Percentiles rank a stretch among this genome's conserved stretches.
Conservation (phyloP, 805 yeast species). For the Hanseniaspora singularis region DNA sequence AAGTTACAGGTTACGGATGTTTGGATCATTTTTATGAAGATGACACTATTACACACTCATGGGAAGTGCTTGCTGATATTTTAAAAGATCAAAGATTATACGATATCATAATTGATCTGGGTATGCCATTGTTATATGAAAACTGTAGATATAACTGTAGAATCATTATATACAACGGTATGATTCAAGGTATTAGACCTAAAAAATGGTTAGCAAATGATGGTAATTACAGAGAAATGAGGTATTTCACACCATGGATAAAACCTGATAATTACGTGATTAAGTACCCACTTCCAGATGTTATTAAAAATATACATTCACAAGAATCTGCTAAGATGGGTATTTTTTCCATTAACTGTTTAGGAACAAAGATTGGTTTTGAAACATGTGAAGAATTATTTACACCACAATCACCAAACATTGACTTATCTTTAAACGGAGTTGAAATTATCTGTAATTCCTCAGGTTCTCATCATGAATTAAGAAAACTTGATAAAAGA, state of each 20-base stretch:
- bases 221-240: constrained; percentile 96
- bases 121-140: constrained; percentile 86
- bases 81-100: constrained; percentile 52
- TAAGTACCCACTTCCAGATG: constrained; percentile 55
- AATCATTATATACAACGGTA: constrained; percentile 63
- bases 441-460: constrained; percentile 95
- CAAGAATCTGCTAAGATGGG: constrained; percentile 70
- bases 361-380: constrained; percentile 86
- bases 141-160: constrained; percentile 87
- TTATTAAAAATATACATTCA: constrained; percentile 51
- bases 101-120: constrained; percentile 77
- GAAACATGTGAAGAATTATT: constrained; percentile 97
- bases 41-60: constrained; percentile 77
- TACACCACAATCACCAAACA: constrained; percentile 93
- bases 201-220: constrained; percentile 90
- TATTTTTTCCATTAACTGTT: constrained; percentile 74
- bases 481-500: constrained; percentile 77
- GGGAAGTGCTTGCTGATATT: constrained; percentile 87
- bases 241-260: constrained; percentile 92
- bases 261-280: constrained; percentile 43
- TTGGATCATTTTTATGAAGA: constrained; percentile 86
- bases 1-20: constrained; percentile 88
- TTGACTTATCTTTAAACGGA: constrained; percentile 83
- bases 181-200: constrained; percentile 78
- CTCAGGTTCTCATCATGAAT: constrained; percentile 95